Conservation (phyloP, 2,329 filamentous ascomycete species). For the Immersiporthe knoxdaviesiana region DNA sequence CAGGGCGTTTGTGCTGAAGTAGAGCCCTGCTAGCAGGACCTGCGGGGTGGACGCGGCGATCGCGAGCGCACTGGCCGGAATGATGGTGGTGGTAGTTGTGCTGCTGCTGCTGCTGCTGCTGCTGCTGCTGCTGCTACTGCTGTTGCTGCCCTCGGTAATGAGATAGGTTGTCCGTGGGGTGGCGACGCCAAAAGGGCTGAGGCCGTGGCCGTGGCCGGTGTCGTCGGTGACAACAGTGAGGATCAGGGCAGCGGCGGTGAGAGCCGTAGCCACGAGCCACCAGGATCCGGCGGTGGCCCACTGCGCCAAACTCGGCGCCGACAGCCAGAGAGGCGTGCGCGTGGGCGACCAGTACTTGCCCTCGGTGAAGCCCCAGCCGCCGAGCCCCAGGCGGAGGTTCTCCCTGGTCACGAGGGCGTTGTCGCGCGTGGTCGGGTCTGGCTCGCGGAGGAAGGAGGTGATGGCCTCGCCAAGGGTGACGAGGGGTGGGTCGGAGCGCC, state of each 20-base stretch:
- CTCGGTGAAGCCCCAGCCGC: slow-evolving; percentile 48
- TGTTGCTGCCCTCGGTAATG: slow-evolving; percentile 28
- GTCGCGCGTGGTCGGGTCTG: slow-evolving; percentile 48
- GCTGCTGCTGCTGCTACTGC: slow-evolving; percentile 17
- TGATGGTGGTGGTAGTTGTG: slow-evolving; percentile 27
- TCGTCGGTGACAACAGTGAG: slow-evolving; percentile 33
- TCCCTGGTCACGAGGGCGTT: slow-evolving; percentile 51
- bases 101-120: too few relatives aligned
- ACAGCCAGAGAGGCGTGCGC: slow-evolving; percentile 49
- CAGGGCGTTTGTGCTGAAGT: slow-evolving; percentile 51
- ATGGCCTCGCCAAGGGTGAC: slow-evolving; percentile 56
- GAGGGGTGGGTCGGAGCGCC: slow-evolving; percentile 47
- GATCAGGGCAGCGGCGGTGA: slow-evolving; percentile 46
- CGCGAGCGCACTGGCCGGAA: slow-evolving; percentile 31
- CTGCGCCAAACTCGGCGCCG: slow-evolving; percentile 45
- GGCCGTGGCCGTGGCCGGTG: neutral
- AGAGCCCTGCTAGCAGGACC: slow-evolving; percentile 51
- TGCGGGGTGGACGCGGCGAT: slow-evolving; percentile 53
- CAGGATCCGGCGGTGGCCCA: slow-evolving; percentile 47
- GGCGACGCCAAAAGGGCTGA: slow-evolving; percentile 42
- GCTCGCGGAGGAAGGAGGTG: slow-evolving; percentile 51
- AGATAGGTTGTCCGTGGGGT: slow-evolving; percentile 41
- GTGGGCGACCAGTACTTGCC: slow-evolving; percentile 47
- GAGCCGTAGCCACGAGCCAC: slow-evolving; percentile 44
- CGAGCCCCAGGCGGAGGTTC: slow-evolving; percentile 47